Conservation (phyloP, 192 early-diverging fungal species). For the Backusella mclennaniae region DNA sequence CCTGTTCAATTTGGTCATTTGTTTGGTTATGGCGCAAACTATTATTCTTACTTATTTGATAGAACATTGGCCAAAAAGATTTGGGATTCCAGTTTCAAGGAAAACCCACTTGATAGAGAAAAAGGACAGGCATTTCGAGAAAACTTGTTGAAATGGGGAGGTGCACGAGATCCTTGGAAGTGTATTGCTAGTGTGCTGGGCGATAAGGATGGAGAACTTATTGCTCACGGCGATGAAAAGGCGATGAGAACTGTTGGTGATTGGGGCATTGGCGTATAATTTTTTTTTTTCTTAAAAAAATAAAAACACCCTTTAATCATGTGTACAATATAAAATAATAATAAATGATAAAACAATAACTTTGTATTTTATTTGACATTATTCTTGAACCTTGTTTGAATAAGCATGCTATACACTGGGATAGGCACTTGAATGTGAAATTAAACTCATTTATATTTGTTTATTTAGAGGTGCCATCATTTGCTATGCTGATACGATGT, state of each 20-base stretch:
- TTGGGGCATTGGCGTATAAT: conserved; percentile 53
- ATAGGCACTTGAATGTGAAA: background rate
- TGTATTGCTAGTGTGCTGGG: conserved; percentile 63
- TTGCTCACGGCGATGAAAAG: conserved; percentile 55
- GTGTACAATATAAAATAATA: background rate
- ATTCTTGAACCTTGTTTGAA: background rate
- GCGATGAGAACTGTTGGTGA: conserved; percentile 76
- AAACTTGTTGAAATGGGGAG: conserved; percentile 89
- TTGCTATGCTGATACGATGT: too few relatives aligned
- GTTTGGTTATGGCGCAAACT: conserved; percentile 88
- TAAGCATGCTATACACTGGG: background rate
- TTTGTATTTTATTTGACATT: background rate
- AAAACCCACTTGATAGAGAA: conserved; percentile 57
- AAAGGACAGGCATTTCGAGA: conserved; percentile 67
- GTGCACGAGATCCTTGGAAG: conserved; percentile 89
- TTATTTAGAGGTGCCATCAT: background rate
- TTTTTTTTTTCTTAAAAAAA: background rate
- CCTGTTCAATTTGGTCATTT: conserved; percentile 91
- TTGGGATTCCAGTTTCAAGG: conserved; percentile 70
- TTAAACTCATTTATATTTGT: too few relatives aligned
- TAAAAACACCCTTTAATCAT: background rate
- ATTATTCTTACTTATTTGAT: conserved; percentile 95
- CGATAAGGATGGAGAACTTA: conserved; percentile 48
- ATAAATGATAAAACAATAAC: background rate
- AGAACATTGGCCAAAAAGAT: conserved; percentile 78